Percentiles rank a stretch among this genome's conserved stretches.
Evolutionary conservation across 345 rosid genomes (phyloP).

Genomic region (Schrenkiella parvula): DNA sequence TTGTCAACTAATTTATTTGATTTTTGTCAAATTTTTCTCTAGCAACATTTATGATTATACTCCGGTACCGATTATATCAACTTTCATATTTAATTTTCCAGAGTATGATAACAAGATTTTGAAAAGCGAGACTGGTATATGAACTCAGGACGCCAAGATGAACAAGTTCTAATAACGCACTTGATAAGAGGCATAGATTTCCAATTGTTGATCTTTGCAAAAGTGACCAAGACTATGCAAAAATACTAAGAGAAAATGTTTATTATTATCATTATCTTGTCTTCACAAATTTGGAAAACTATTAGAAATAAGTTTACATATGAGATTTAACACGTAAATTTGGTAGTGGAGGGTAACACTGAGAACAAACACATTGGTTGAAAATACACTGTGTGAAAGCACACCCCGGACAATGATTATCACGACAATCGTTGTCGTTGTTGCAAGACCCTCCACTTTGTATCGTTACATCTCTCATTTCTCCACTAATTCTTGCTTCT

Average conservation of each 20-base stretch:
- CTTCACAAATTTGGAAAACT: not conserved
- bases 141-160: too few species aligned
- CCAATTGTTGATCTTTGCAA: not conserved
- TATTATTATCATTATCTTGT: not conserved
- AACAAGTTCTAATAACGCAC: too few species aligned
- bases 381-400: constrained; percentile 5
- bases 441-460: constrained; percentile 23
- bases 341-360: not conserved
- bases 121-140: too few species aligned
- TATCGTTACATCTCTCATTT: constrained; percentile 9
- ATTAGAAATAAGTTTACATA: not conserved
- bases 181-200: not conserved
- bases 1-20: too few species aligned
- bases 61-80: too few species aligned
- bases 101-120: too few species aligned
- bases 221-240: not conserved
- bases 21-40: too few species aligned
- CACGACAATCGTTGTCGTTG: constrained; percentile 13
- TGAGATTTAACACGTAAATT: not conserved
- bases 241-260: not conserved
- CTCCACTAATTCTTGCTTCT: constrained; percentile 12
- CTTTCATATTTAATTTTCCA: too few species aligned
- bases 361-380: constrained; percentile 22
- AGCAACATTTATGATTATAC: too few species aligned
- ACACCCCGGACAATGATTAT: constrained; percentile 10